Conservation (phyloP, 1,284 basidiomycete genomes). For the Chiua sp. region DNA sequence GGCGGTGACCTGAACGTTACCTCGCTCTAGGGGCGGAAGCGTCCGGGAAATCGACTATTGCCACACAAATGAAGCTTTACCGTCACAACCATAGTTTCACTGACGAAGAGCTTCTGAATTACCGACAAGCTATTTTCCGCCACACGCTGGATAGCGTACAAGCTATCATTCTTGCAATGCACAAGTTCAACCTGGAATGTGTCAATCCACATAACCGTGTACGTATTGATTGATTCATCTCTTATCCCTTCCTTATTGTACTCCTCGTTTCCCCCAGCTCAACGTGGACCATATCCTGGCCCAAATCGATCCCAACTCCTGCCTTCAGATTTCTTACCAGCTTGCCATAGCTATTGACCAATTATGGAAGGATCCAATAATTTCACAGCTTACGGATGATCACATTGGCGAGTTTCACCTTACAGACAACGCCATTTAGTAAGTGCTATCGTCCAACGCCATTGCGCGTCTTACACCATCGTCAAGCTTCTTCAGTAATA, state of each 20-base stretch:
- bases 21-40: not conserved
- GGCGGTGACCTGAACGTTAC: not conserved
- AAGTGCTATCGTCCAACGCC: conserved; percentile 66
- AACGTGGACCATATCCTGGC: conserved; percentile 68
- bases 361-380: conserved; percentile 92
- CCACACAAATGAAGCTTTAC: not conserved
- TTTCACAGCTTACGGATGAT: conserved; percentile 81
- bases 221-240: not conserved
- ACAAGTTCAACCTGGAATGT: conserved; percentile 55
- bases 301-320: conserved; percentile 40
- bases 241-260: not conserved
- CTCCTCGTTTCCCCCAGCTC: conserved; percentile 34
- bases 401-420: conserved; percentile 91
- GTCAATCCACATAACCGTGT: conserved; percentile 79
- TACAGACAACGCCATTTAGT: conserved; percentile 96
- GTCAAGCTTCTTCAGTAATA: conserved; percentile 54
- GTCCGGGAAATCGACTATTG: not conserved
- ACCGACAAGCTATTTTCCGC: conserved; percentile 16
- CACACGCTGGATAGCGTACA: conserved; percentile 91
- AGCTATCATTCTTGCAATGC: conserved; percentile 63
- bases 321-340: conserved; percentile 49
- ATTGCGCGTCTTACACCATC: conserved; percentile 44
- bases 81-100: not conserved
- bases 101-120: not conserved
- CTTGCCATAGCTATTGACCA: conserved; percentile 82